Base-by-base conservation (phyloP, 2,329 filamentous ascomycete species). In the Periconia sp. region DNA sequence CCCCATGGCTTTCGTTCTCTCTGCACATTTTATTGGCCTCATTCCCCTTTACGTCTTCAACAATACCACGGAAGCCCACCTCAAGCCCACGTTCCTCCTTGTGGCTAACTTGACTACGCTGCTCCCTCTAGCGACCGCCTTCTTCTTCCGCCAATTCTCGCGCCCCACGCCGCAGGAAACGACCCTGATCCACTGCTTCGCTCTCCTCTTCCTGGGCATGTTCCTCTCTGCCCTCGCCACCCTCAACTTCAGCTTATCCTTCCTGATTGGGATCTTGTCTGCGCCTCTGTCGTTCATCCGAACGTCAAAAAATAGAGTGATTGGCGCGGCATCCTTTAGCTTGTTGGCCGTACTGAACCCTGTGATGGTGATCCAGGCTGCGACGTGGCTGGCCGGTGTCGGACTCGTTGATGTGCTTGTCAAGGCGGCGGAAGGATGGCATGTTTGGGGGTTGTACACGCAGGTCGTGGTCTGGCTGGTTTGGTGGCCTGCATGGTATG, bases 401-500 rank as follows among this genome's bases (percentile, higher is more conserved):
- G 71, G 79, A 77, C 51, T 75, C 51, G 45, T 74, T 25, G 63
- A 81, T 2, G 77, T 94, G 2, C 70, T 96, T 37, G 78, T 78
- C 19, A 80, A 87, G 65, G 88, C 89, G 1, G 89, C 88, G 4
- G 91, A 94, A 65, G 91, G 88, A 0, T 96, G 91, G 91, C 82
- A 89, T 61, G 84, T 96, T 10, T 91, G 87, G 83, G 89, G 90
- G 1, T 83, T 94, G 80, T 95, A 91, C 75, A 95, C 91, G 1
- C 86, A 89, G 46, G 84, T 96, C 13, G 83, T 95, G 9, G 80
- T 96, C n/a, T 96, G 91, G 89, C 88, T 90, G 65, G 85, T 96
- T 30, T 96, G 92, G 92, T 94, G 90, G 87, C 92, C 92, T 1
- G 90, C 89, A 6, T 96, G 92, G 92, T 69, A 94, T 25, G 80